Percentiles rank a stretch among this genome's conserved stretches.
Evolutionary conservation across 164 flowering plant species (phyloP).

Genomic region (Stephania cephalantha): DNA sequence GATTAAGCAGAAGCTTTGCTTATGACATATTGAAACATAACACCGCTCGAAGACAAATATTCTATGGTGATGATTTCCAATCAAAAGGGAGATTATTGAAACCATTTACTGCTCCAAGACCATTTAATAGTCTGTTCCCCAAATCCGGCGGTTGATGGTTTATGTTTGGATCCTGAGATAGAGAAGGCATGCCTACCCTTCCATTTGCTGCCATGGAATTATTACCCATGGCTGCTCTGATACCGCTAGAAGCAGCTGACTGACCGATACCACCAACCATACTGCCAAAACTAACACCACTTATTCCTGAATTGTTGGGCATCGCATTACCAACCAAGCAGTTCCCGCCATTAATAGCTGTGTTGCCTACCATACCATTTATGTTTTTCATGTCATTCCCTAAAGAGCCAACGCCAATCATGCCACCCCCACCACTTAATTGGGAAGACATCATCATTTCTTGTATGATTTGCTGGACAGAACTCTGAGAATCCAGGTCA

Average conservation of each 20-base stretch:
- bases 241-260: constrained; percentile 46
- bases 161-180: constrained; percentile 47
- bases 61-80: constrained; percentile 71
- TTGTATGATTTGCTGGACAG: constrained; percentile 84
- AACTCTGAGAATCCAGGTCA: constrained; percentile 78
- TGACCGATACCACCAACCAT: constrained; percentile 53
- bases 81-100: constrained; percentile 79
- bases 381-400: constrained; percentile 62
- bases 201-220: constrained; percentile 59
- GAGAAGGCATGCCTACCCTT: constrained; percentile 45
- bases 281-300: constrained; percentile 42
- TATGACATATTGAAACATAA: not conserved
- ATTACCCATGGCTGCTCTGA: constrained; percentile 55
- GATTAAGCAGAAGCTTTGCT: too few relatives aligned
- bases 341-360: constrained; percentile 36
- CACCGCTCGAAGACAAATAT: not conserved
- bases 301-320: constrained; percentile 33
- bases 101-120: constrained; percentile 71
- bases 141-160: constrained; percentile 65
- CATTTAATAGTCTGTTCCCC: constrained; percentile 62
- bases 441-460: constrained; percentile 81
- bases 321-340: constrained; percentile 47
- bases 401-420: constrained; percentile 44
- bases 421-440: constrained; percentile 47
- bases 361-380: constrained; percentile 45